phyloP scores from a whole-genome alignment of 2,329 filamentous ascomycete genomes.

The Blumeriella jaapii region DNA sequence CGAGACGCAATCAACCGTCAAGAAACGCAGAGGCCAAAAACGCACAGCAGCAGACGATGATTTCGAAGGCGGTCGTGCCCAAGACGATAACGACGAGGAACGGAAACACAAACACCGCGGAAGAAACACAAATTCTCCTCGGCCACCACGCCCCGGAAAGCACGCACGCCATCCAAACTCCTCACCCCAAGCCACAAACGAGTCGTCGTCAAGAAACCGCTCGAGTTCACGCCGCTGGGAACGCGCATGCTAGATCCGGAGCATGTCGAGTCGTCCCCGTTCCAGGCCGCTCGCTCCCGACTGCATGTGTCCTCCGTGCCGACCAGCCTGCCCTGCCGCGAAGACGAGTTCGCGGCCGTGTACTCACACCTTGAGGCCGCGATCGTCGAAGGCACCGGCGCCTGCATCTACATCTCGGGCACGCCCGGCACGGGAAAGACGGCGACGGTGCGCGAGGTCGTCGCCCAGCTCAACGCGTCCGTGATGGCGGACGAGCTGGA shows the following conservation, averaged over 20 bases:
- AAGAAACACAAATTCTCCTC: constrained; percentile 42
- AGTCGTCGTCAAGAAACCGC: constrained; percentile 69
- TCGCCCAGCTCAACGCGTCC: constrained; percentile 76
- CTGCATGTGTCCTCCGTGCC: constrained; percentile 93
- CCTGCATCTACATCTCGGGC: constrained; percentile 98
- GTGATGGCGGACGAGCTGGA: constrained; percentile 86
- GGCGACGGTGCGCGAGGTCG: constrained; percentile 90
- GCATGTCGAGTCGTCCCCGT: constrained; percentile 70
- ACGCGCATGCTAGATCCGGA: constrained; percentile 71
- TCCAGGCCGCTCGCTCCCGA: constrained; percentile 77
- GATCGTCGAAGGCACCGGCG: constrained; percentile 84
- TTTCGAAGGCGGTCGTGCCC: constrained; percentile 27
- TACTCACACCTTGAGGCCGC: constrained; percentile 91
- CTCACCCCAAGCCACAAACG: constrained; percentile 54
- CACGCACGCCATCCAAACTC: constrained; percentile 31
- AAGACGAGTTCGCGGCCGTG: constrained; percentile 82
- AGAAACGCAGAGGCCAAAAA: constrained; percentile 27
- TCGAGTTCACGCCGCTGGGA: constrained; percentile 92
- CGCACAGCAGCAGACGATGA: constrained; percentile 27
- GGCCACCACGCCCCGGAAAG: constrained; percentile 25
- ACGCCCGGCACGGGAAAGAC: constrained; percentile 97
- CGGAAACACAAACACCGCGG: constrained; percentile 38
- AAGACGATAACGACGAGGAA: no score
- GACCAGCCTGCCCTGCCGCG: constrained; percentile 76
- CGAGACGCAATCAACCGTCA: constrained; percentile 57